Evolutionary conservation across 306 rosid genomes (phyloP).

Genomic region (Pyrus bretschneideri): DNA sequence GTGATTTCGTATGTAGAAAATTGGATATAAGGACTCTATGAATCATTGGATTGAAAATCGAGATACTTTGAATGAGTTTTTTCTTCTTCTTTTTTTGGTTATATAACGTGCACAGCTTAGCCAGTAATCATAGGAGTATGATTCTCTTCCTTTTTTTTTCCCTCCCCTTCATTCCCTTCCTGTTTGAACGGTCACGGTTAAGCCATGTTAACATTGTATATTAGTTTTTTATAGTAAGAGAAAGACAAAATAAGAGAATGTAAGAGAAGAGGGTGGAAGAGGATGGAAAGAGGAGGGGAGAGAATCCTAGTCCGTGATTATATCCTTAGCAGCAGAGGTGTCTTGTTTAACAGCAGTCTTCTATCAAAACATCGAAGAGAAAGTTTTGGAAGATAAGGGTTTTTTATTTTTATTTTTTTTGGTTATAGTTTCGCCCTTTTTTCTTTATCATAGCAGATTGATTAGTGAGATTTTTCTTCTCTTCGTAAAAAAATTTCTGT

Average conservation of each 20-base stretch:
- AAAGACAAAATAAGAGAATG: too few species aligned
- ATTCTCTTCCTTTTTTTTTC: too few species aligned
- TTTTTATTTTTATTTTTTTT: too few species aligned
- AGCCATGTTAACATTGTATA: too few species aligned
- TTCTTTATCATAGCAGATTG: slow-evolving; percentile 28
- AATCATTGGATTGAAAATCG: too few species aligned
- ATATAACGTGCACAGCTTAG: slow-evolving; percentile 54
- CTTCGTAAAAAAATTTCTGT: neutral
- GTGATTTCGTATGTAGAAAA: too few species aligned
- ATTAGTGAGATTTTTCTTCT: slow-evolving; percentile 16
- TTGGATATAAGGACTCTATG: too few species aligned
- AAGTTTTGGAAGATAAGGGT: slow-evolving; percentile 37
- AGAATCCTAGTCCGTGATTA: neutral
- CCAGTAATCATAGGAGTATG: slow-evolving; percentile 7
- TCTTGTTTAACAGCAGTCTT: slow-evolving; percentile 58
- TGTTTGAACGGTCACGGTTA: too few species aligned
- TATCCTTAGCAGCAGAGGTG: slow-evolving; percentile 49
- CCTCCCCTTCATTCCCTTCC: too few species aligned
- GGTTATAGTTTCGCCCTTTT: slow-evolving; percentile 27
- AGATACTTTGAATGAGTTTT: neutral
- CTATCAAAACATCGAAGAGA: slow-evolving; percentile 50
- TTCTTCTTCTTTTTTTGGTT: slow-evolving; percentile 8
- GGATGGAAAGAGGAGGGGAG: too few species aligned
- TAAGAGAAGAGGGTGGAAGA: too few species aligned
- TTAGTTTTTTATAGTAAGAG: too few species aligned